A percentile compares a stretch with the other conserved stretches of the same genome.
Conservation (phyloP, 768 basidiomycete genomes). For the Amanita rubescens region DNA sequence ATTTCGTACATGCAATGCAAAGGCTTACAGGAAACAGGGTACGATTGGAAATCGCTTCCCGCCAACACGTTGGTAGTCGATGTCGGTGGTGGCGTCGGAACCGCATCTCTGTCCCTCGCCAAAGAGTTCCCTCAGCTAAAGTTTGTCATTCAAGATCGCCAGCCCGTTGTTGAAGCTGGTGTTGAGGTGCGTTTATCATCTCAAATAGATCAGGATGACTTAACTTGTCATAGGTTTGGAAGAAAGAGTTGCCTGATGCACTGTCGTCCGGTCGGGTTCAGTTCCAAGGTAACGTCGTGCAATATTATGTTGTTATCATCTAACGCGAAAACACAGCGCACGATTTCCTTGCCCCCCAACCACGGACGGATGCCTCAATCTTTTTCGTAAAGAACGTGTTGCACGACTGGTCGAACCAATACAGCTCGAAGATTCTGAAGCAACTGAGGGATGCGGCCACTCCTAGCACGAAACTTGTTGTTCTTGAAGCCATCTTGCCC, state of each 20-base stretch:
- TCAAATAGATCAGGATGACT: not conserved
- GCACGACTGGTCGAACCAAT: conserved; percentile 33
- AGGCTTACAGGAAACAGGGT: conserved; percentile 10
- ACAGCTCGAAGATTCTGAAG: conserved; percentile 22
- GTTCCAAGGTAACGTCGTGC: conserved; percentile 12
- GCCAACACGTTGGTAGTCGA: conserved; percentile 20
- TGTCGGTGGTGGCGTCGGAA: conserved; percentile 23
- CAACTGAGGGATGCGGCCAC: conserved; percentile 26
- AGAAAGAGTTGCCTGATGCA: conserved; percentile 10
- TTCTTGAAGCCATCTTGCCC: conserved; percentile 29
- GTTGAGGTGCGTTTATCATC: not conserved
- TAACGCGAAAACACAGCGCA: conserved; percentile 15
- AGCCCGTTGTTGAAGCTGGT: conserved; percentile 13
- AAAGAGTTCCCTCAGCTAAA: conserved; percentile 8
- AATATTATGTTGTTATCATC: not conserved
- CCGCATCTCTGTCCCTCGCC: conserved; percentile 15
- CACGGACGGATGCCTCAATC: conserved; percentile 25
- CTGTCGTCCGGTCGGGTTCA: conserved; percentile 11
- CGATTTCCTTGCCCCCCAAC: conserved; percentile 31
- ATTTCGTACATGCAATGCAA: not conserved
- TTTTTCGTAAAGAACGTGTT: conserved; percentile 29
- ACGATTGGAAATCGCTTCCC: conserved; percentile 18
- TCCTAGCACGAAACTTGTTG: conserved; percentile 22
- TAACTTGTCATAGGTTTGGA: conserved; percentile 5
- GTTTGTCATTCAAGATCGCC: conserved; percentile 20